phyloP scores from a whole-genome alignment of 202 grass and related monocot species.

The Hordeum pubiflorum region DNA sequence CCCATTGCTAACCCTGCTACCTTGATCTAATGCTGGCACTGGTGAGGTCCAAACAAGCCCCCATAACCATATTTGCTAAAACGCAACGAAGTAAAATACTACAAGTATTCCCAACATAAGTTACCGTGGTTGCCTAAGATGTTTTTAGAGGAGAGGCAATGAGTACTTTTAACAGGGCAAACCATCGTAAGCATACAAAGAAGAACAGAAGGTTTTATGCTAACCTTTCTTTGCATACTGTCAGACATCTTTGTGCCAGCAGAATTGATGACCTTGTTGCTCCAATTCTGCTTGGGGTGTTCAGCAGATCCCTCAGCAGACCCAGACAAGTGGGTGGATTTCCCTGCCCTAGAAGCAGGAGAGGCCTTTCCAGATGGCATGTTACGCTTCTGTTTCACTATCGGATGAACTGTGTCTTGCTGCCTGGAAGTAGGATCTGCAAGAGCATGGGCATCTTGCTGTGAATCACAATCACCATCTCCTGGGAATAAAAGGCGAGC shows the following conservation, averaged over 20 bases:
- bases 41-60: not conserved
- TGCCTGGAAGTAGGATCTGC: constrained; percentile 39
- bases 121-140: not conserved
- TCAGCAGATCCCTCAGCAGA: constrained; percentile 47
- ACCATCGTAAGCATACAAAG: not conserved
- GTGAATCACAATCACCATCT: constrained; percentile 45
- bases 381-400: constrained; percentile 62
- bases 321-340: constrained; percentile 55
- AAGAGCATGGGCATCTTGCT: constrained; percentile 27
- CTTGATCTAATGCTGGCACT: not conserved
- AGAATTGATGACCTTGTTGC: constrained; percentile 40
- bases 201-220: not conserved
- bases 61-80: not conserved
- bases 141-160: not conserved
- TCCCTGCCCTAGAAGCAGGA: constrained; percentile 48
- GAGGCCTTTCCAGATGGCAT: constrained; percentile 61
- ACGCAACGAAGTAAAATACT: constrained; percentile 12
- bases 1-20: not conserved
- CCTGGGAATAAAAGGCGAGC: constrained; percentile 34
- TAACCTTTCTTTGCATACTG: constrained; percentile 92
- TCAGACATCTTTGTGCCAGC: constrained; percentile 77
- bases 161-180: not conserved
- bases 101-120: not conserved
- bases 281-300: constrained; percentile 59
- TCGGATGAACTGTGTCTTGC: constrained; percentile 27